Evolutionary conservation across 2,329 filamentous ascomycete genomes (phyloP).

Genomic region (Penicillium sp.): DNA sequence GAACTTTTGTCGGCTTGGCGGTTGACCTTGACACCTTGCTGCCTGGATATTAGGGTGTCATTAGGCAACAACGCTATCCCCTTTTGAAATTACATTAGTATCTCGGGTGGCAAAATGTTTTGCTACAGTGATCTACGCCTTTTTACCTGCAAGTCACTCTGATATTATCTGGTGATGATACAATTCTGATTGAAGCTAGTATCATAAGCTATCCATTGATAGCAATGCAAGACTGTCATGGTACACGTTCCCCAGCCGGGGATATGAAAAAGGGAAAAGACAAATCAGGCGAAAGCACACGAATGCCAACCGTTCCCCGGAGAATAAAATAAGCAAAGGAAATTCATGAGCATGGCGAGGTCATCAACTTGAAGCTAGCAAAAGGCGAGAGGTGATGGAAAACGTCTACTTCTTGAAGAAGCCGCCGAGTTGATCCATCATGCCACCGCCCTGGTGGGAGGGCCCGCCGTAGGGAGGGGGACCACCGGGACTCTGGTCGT

Average conservation of each 20-base stretch:
- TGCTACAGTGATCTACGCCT: not conserved
- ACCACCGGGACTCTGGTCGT: constrained; percentile 28
- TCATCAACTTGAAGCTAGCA: constrained; percentile 12
- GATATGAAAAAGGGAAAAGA: constrained; percentile 2
- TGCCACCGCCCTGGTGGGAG: constrained; percentile 17
- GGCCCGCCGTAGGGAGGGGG: constrained; percentile 21
- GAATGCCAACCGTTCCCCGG: constrained; percentile 13
- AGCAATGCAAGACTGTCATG: constrained; percentile 16
- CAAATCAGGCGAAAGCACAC: constrained; percentile 11
- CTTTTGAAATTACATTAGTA: not conserved
- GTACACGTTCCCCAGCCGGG: constrained; percentile 5
- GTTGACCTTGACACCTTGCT: constrained; percentile 4
- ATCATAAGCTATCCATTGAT: constrained; percentile 7
- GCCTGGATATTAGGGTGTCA: not conserved
- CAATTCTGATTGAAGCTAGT: constrained; percentile 12
- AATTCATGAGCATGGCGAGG: constrained; percentile 20
- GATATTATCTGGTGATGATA: constrained; percentile 3
- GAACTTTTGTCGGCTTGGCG: constrained; percentile 38
- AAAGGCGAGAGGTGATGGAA: constrained; percentile 1
- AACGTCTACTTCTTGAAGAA: constrained; percentile 37
- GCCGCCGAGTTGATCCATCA: constrained; percentile 33
- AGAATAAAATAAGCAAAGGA: constrained; percentile 13
- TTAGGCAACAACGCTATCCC: constrained; percentile 6
- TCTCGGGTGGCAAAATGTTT: constrained; percentile 4
- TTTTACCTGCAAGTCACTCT: not conserved